Evolutionary conservation across 495 filamentous ascomycete genomes (phyloP), one percentile per base, ranked within the genome.

Genomic region (Hypoxylon perforatum): DNA sequence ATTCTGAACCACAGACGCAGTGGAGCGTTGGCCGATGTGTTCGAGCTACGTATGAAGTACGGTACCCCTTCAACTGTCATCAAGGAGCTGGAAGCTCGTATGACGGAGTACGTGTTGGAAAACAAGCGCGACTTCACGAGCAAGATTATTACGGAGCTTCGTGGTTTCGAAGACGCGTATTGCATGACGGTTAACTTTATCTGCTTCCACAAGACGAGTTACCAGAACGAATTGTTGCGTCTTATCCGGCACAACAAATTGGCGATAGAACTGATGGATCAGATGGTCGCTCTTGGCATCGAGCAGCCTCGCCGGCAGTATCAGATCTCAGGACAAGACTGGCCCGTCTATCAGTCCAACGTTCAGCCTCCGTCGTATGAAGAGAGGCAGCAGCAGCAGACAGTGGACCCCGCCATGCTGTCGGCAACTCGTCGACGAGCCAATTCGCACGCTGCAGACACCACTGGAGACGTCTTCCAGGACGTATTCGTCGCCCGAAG

Each of bases 181-280:
- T 81, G 73, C 36, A 84, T 97, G 68, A 97, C 91, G 9, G 83
- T 99, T 59, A 97, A 97, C 76, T 88, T 99, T 53, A 90, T 97
- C 64, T 97, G 97, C 80, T 97, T 98, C 80, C 97, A 97, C 83
- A 99, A 97, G 75, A 92, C 90, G 51, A 97, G 84, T 66, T 88
- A 81, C 72, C 94, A 97, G 71, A 97, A 97, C 77, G 95, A 99
- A 72, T 83, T 94, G 44, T 82, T 97, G 19, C 92, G 95, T 75
- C 84, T 99, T 1, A 90, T 89, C 60, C 87, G 95, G 14, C 91
- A 94, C 55, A 99, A 99, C 80, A 96, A 93, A 75, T 97, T 97
- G 78, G 94, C 96, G 64, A 93, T 91, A 64, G 94, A 95, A 63
- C 76, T 99, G 68, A 97, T 97, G 95, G 81, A 90, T 47, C 85